phyloP scores from a whole-genome alignment of 1,284 basidiomycete species.

The Melampsora americana region DNA sequence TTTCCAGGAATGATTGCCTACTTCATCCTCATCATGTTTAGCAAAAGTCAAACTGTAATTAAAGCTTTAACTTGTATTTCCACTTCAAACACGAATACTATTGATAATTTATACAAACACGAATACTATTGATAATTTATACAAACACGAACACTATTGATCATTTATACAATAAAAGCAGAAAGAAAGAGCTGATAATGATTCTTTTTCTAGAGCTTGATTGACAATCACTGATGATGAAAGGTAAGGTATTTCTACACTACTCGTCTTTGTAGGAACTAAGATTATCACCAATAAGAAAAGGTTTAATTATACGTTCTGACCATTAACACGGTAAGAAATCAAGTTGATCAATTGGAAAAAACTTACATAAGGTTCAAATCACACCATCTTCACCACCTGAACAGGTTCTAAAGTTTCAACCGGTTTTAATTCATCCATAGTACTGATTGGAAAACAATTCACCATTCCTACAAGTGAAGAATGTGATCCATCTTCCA shows the following conservation, averaged over 20 bases:
- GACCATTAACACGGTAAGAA: background rate
- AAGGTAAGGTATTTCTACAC: conserved; percentile 23
- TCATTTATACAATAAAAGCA: too few relatives aligned
- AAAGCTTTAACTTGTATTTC: too few relatives aligned
- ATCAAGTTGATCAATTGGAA: background rate
- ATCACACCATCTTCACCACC: conserved; percentile 18
- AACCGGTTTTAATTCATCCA: conserved; percentile 8
- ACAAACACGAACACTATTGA: too few relatives aligned
- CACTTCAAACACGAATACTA: too few relatives aligned
- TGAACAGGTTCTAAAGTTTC: conserved; percentile 12
- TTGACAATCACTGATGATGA: conserved; percentile 20
- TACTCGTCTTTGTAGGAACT: conserved; percentile 35
- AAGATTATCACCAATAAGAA: background rate
- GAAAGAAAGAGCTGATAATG: too few relatives aligned
- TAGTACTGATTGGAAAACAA: conserved; percentile 22
- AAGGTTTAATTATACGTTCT: background rate
- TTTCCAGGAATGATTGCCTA: too few relatives aligned
- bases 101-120: too few relatives aligned
- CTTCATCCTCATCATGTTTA: too few relatives aligned
- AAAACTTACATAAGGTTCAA: conserved; percentile 26
- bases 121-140: too few relatives aligned
- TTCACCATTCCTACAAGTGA: conserved; percentile 27
- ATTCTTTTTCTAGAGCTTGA: conserved; percentile 36
- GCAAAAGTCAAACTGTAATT: too few relatives aligned
- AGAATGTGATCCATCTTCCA: background rate